phyloP scores from a whole-genome alignment of 2,329 filamentous ascomycete species.

The Talaromyces sp. region DNA sequence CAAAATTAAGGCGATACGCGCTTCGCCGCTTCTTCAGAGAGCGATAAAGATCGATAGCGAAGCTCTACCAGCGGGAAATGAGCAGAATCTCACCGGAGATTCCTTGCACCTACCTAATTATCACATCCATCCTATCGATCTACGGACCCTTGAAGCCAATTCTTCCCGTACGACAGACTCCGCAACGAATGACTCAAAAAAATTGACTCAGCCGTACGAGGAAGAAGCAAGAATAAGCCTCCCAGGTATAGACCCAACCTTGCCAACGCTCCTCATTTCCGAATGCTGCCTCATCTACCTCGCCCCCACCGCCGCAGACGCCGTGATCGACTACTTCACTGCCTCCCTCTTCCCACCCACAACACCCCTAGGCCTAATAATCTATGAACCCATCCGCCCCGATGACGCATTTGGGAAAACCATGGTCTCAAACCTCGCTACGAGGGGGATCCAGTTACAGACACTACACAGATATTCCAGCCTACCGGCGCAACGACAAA shows the following conservation, averaged over 20 bases:
- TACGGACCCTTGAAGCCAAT: constrained; percentile 54
- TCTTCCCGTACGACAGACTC: constrained; percentile 21
- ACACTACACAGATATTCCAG: constrained; percentile 72
- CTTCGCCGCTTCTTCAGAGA: constrained; percentile 30
- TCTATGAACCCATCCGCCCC: constrained; percentile 88
- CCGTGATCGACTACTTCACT: constrained; percentile 64
- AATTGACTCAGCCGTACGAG: too few species aligned
- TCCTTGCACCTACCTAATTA: constrained; percentile 47
- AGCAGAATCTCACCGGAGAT: constrained; percentile 38
- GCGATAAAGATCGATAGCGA: constrained; percentile 25
- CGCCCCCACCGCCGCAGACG: constrained; percentile 58
- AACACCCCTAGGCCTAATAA: constrained; percentile 58
- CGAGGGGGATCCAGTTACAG: constrained; percentile 77
- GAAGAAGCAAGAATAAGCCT: constrained; percentile 25
- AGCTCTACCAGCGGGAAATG: constrained; percentile 6
- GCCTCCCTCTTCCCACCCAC: constrained; percentile 44
- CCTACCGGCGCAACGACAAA: constrained; percentile 62
- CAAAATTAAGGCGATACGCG: constrained; percentile 55
- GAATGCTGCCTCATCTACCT: constrained; percentile 97
- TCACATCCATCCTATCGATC: constrained; percentile 64
- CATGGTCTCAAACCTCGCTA: constrained; percentile 86
- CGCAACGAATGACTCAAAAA: background rate
- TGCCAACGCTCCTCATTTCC: constrained; percentile 82
- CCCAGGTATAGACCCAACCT: constrained; percentile 49
- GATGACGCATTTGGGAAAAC: constrained; percentile 83